phyloP scores from a whole-genome alignment of 108 stramenopile species.

The Thalassiosira profunda region DNA sequence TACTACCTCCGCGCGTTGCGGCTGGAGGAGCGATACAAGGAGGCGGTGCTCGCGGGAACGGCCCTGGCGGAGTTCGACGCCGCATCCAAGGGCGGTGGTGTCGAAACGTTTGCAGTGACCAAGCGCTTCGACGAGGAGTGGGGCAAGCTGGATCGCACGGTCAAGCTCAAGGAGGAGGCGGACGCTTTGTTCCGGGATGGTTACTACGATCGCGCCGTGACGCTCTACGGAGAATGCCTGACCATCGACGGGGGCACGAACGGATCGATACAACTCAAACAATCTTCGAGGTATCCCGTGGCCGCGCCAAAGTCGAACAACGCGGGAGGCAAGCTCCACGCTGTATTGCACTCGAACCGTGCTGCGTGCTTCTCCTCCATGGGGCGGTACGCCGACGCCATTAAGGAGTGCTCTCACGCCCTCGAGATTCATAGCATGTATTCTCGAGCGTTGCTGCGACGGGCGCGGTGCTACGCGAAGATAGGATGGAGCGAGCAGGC shows the following conservation, averaged over 20 bases:
- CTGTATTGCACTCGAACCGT: conserved; percentile 51
- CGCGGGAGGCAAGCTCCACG: conserved; percentile 47
- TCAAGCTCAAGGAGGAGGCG: conserved; percentile 43
- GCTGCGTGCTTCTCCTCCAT: conserved; percentile 48
- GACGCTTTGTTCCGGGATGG: conserved; percentile 43
- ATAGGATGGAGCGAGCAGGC: conserved; percentile 20
- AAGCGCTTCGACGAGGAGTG: conserved; percentile 1
- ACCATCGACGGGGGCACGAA: conserved; percentile 1
- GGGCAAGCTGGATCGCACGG: conserved; percentile 29
- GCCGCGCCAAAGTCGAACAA: neutral
- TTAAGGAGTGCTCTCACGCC: conserved; percentile 44
- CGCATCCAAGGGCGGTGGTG: neutral
- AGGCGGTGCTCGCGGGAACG: conserved; percentile 8
- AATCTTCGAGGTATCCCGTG: conserved; percentile 3
- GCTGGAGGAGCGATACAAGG: conserved; percentile 39
- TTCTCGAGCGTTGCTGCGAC: conserved; percentile 42
- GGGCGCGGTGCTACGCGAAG: conserved; percentile 46
- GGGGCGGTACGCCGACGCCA: conserved; percentile 40
- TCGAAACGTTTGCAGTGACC: neutral
- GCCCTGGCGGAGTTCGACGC: conserved; percentile 19
- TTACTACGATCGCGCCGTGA: conserved; percentile 35
- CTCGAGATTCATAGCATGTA: conserved; percentile 48
- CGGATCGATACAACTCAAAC: conserved; percentile 2
- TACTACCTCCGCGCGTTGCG: conserved; percentile 39
- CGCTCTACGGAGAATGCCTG: conserved; percentile 39